phyloP scores from a whole-genome alignment of 345 rosid genomes.

The Angophora floribunda region DNA sequence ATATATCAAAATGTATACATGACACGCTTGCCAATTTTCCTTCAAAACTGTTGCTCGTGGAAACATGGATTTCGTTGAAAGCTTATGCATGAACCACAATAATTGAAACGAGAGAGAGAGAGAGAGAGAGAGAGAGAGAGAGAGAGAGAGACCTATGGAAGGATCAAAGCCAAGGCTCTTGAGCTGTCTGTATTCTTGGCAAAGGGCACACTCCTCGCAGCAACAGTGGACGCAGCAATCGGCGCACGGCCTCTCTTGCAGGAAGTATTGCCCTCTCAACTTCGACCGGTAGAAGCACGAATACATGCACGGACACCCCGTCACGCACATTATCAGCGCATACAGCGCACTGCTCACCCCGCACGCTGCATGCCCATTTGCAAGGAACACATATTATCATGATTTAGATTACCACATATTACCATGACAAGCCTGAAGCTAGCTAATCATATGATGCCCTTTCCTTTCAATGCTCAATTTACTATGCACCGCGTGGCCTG shows the following conservation, averaged over 20 bases:
- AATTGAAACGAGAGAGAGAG: background rate
- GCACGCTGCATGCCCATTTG: conserved; percentile 28
- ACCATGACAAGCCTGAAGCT: background rate
- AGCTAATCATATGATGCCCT: background rate
- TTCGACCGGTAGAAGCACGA: conserved; percentile 57
- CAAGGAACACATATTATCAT: background rate
- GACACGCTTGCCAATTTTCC: background rate
- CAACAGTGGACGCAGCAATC: conserved; percentile 46
- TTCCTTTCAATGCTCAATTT: background rate
- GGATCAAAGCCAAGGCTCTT: conserved; percentile 46
- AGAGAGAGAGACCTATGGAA: conserved; percentile 22
- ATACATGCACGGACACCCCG: conserved; percentile 43
- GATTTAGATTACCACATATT: background rate
- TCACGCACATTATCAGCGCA: conserved; percentile 12
- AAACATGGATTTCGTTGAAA: background rate
- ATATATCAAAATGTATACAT: background rate
- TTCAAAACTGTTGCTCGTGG: background rate
- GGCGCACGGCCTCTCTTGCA: conserved; percentile 36
- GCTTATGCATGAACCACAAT: background rate
- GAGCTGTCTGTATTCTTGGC: conserved; percentile 60
- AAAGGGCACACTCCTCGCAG: conserved; percentile 54
- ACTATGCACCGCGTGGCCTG: background rate
- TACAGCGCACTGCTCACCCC: conserved; percentile 37
- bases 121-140: background rate
- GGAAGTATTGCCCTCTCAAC: conserved; percentile 44